Base-by-base conservation (phyloP, 495 filamentous ascomycete species). In the Collariella sp. region DNA sequence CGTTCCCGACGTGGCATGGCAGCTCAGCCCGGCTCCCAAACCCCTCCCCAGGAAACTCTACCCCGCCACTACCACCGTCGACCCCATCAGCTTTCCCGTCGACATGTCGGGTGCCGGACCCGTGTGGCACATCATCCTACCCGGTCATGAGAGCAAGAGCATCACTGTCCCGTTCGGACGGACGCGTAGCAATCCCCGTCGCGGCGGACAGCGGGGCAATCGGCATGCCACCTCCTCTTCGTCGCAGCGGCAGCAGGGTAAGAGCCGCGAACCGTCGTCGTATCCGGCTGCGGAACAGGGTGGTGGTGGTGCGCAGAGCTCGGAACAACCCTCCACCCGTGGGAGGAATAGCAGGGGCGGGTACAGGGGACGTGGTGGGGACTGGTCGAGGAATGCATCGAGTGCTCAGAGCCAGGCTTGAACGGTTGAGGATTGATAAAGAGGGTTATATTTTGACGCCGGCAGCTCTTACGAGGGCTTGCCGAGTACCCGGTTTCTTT, bases 1-100 rank as follows among this genome's bases (percentile, higher is more conserved):
- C 52, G 77, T 80, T 23, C 82, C 85, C 7, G 73, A 79, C 16
- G 64, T 67, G 39, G 62, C 70, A 59, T 71, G 81, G 80, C 63
- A 71, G 62, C 67, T 71, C 26, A 63, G 62, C n/a, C 66, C 69
- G 12, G 22, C 66, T 20, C 72, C 71, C 5, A 77, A 74, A 54
- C 54, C 65, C 13, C 56, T 73, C 1, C 66, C 60, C 10, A 64
- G 60, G 49, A 73, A 64, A 50, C 64, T 68, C 11, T 35, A 68
- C 11, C 63, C 71, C 12, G 26, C 65, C 1, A 57, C 73, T 7
- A 58, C 67, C n/a, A 72, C 59, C 41, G 60, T 58, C 9, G 77
- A 81, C 22, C 33, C 70, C 0, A 66, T 75, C 22, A 56, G 50
- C 40, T 77, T 79, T 45, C 54, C 65, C 3, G 56, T 57, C 10